These are phyloP conservation scores for Collybia sp. DNA, from an alignment of 768 basidiomycete species.

Conservation along the genomic window DNA sequence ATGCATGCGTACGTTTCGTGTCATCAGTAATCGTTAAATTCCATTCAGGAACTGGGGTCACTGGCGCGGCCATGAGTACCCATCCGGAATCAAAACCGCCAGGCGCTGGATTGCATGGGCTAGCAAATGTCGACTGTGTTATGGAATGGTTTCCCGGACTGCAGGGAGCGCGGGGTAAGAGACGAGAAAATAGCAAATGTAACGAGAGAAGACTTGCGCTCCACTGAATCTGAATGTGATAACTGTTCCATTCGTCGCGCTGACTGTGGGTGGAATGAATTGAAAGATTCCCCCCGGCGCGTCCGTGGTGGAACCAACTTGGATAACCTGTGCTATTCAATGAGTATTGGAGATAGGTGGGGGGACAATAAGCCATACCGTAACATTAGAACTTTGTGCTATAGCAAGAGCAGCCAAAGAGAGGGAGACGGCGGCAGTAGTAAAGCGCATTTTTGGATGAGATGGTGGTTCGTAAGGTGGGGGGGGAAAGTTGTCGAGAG, in stretches of 20 bases:
- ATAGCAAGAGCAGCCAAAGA: no score
- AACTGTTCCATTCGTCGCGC: slow-evolving; percentile 35
- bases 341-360: neutral
- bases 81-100: slow-evolving; percentile 57
- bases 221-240: slow-evolving; percentile 49
- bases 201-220: slow-evolving; percentile 21
- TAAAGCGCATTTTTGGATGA: no score
- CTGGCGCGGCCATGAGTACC: slow-evolving; percentile 29
- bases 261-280: slow-evolving; percentile 40
- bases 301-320: slow-evolving; percentile 30
- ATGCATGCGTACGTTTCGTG: slow-evolving; percentile 30
- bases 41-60: slow-evolving; percentile 31
- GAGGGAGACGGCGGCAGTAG: no score
- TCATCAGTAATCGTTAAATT: slow-evolving; percentile 49
- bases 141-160: slow-evolving; percentile 52
- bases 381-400: no score
- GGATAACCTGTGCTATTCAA: slow-evolving; percentile 18
- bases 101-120: slow-evolving; percentile 37
- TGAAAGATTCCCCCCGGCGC: slow-evolving; percentile 33
- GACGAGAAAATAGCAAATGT: neutral
- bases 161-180: neutral
- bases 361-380: neutral
- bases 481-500: no score
- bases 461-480: no score
- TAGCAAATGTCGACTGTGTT: slow-evolving; percentile 42